A percentile compares a stretch with the other conserved stretches of the same genome.
Conservation (phyloP, 805 yeast genomes). For the Candida ipomoeae region DNA sequence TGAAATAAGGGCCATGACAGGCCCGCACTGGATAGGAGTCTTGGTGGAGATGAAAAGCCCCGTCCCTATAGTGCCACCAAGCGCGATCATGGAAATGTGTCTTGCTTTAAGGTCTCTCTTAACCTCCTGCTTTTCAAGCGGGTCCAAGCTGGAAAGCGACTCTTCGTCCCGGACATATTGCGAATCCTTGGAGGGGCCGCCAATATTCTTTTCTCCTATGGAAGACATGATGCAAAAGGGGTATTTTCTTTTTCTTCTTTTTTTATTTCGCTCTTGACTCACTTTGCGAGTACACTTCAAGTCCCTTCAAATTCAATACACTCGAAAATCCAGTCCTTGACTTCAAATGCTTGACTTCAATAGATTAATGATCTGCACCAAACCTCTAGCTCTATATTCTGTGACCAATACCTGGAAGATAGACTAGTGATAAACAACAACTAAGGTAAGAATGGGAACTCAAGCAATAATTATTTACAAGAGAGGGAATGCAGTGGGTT, state of each 20-base stretch:
- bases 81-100: conserved; percentile 70
- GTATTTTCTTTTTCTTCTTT: no score
- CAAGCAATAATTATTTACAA: not conserved
- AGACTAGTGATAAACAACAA: no score
- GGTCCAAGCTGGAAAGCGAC: conserved; percentile 8
- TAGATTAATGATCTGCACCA: no score
- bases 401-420: no score
- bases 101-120: conserved; percentile 60
- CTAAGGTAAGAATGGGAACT: no score
- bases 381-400: no score
- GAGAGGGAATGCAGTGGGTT: not conserved
- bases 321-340: no score
- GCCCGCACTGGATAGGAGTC: conserved; percentile 60
- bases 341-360: no score
- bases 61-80: conserved; percentile 79
- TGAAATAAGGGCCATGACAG: conserved; percentile 62
- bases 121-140: conserved; percentile 34
- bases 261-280: no score
- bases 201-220: conserved; percentile 10
- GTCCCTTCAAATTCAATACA: no score
- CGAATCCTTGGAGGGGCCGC: conserved; percentile 16
- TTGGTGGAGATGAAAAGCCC: conserved; percentile 69
- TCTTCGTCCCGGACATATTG: conserved; percentile 20
- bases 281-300: no score
- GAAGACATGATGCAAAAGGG: conserved; percentile 10